Base-by-base conservation (phyloP, 2,329 filamentous ascomycete species). In the Diaporthe longicolla region DNA sequence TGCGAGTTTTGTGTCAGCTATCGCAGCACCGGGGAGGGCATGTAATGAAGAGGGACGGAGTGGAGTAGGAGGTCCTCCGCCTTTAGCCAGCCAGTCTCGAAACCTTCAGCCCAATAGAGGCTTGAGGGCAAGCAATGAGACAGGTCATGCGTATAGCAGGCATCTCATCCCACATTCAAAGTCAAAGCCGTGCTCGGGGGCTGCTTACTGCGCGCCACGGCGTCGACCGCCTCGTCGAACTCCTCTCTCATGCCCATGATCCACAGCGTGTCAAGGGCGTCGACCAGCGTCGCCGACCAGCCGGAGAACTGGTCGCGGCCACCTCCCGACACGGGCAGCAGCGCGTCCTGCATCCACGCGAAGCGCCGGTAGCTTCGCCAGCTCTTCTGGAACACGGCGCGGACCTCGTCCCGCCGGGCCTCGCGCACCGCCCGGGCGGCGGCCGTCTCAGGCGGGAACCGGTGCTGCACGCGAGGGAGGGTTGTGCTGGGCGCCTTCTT, bases 201-300 rank as follows among this genome's bases (percentile, higher is more conserved):
- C 4, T 29, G 15, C 59, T 63, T 48, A 63, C 59, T 70, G 5
- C 35, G 29, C 10, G 72, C 74, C 26, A 76, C 80, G 4, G 86
- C 87, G 35, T 81, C 80, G 4, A 89, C 83, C 0, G 87, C 87
- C 73, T 84, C 79, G 66, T 86, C 82, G 70, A 89, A 88, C 72
- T 89, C 87, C 0, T 85, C 81, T 6, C 85, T 81, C 35, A 89
- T 76, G 1, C 84, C 87, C 83, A 89, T 85, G 24, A 89, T 88
- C 81, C 83, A 84, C 2, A 89, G 81, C 17, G 83, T 86, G 75
- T 89, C 88, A 24, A 90, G 81, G 0, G 85, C 81, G 78, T 90
- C 88, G 8, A 90, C 86, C 52, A 90, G 79, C 2, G 87, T 89
- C 13, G 87, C 88, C 19, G 84, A 85, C 82, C 88, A 89, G 43